Evolutionary conservation across 345 rosid genomes (phyloP), one percentile per base, ranked within the genome.

Genomic region (Carallia pectinifolia): DNA sequence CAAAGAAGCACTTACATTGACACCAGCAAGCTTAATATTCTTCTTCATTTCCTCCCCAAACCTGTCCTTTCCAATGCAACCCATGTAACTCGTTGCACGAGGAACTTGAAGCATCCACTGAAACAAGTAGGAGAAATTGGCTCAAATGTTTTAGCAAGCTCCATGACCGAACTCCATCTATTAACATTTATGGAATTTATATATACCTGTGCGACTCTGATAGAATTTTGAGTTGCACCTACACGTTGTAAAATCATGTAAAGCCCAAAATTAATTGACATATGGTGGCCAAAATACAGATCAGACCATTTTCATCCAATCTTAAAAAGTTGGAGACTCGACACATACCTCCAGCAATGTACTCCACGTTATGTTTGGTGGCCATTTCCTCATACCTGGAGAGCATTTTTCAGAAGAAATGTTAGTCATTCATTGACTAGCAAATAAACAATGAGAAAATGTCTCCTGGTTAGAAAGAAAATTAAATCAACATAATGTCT

Each of bases 101-200:
- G 99, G 92, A 68, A 73, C 77, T 92, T 92, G 98, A 72, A 96
- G 93, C 98, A 95, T 85, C 99, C 99, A 95, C 99, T 95, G 76
- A 58, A 75, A 53, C 34, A 65, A 16, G 18, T 58, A 64, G 18
- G 36, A 58, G 52, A 66, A 9, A 27, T 56, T 56, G 5, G 60
- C 6, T 56, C 12, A 19, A 56, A 19, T 10, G 60, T 56, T 9
- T 7, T 56, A 9, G 50, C 3, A 56, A 56, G 29, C 31, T 56
- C 29, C 29, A 27, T 27, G n/a, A 56, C 60, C 1, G 8, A 56
- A 23, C 6, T 30, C 34, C 15, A 33, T 56, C 60, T 27, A 19
- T 27, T 13, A 0, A 56, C 12, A 19, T 27, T 19, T 9, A 56
- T 56, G 31, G 15, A 8, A 56, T 56, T 8, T 19, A 61, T 39